phyloP scores from a whole-genome alignment of 2,329 filamentous ascomycete species.

The Xylaria sp. region DNA sequence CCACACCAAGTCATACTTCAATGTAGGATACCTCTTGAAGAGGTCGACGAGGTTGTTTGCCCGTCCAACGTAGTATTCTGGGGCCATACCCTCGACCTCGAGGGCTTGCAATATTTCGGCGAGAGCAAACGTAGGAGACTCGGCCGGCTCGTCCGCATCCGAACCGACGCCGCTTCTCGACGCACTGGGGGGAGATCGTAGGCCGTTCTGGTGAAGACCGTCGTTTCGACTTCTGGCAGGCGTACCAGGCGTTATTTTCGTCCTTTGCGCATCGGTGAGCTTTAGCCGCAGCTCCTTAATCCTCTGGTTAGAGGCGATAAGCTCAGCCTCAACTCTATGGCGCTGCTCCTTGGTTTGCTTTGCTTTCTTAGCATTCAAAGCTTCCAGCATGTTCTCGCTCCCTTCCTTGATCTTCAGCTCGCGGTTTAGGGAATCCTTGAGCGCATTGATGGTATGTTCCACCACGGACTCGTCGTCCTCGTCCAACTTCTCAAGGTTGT shows the following conservation, averaged over 20 bases:
- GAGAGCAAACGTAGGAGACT: slow-evolving; percentile 92
- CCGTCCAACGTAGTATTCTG: slow-evolving; percentile 94
- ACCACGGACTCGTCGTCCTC: slow-evolving; percentile 68
- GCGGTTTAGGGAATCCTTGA: slow-evolving; percentile 89
- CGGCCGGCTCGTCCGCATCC: slow-evolving; percentile 74
- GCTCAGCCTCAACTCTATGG: slow-evolving; percentile 82
- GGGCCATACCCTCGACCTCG: slow-evolving; percentile 85
- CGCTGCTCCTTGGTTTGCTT: slow-evolving; percentile 94
- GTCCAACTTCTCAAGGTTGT: slow-evolving; percentile 67
- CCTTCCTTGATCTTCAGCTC: slow-evolving; percentile 98
- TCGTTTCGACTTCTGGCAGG: slow-evolving; percentile 66
- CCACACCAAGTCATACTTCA: slow-evolving; percentile 98
- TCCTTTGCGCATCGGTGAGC: slow-evolving; percentile 69
- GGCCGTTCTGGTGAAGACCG: slow-evolving; percentile 56
- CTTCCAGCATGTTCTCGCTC: slow-evolving; percentile 97
- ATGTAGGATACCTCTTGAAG: slow-evolving; percentile 90
- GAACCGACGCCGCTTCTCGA: slow-evolving; percentile 67
- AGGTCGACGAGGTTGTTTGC: slow-evolving; percentile 94
- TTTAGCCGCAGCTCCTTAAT: slow-evolving; percentile 70
- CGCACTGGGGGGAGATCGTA: slow-evolving; percentile 68
- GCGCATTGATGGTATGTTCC: slow-evolving; percentile 78
- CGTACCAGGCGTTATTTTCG: slow-evolving; percentile 60
- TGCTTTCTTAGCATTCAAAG: slow-evolving; percentile 90
- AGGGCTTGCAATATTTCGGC: slow-evolving; percentile 90
- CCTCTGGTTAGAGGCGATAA: slow-evolving; percentile 84